Base-by-base conservation (phyloP, 129 eudicot genomes). In the Ambrosia trifida region DNA sequence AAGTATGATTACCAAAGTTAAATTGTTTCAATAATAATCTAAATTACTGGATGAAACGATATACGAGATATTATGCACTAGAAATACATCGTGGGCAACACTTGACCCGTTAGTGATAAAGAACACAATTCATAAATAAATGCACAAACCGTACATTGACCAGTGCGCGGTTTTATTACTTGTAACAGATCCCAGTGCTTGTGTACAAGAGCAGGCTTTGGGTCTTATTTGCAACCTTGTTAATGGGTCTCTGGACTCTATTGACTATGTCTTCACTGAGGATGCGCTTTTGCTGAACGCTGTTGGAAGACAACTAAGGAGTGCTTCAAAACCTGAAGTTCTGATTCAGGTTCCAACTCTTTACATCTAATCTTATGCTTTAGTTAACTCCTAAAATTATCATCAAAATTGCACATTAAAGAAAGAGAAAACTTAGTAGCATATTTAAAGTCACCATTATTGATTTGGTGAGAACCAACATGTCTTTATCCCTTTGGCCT, bases 181-280 rank as follows among this genome's bases (percentile, higher is more conserved):
- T 32, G 11, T 66, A 72, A 66, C 85, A 95, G 99, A 95, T 76
- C 81, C 96, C 64, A 95, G 85, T 68, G 83, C 91, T 71, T 77
- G 85, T 33, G 88, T 95, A 60, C 99, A 95, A 85, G 99, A 85
- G 88, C 99, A 95, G 79, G 96, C 99, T 69, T 73, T 95, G 80
- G 88, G 86, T 51, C 75, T 95, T 69, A 82, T 95, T 20, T 82
- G 95, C 68, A 90, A 90, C 74, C 94, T 95, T 18, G 89, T 95
- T 51, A 96, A 88, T 63, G 99, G 96, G 45, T 68, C 82, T 66
- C 50, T 67, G 20, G 85, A 84, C 50, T 88, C 94, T 36, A 73
- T 90, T 10, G 91, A 88, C 40, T 84, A 80, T 72, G 81, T 95
- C 4, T 81, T 95, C 62, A 66, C 78, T 11, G 99, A 95, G 66